Conservation (phyloP, 805 yeast genomes). For the Pichia occidentalis region DNA sequence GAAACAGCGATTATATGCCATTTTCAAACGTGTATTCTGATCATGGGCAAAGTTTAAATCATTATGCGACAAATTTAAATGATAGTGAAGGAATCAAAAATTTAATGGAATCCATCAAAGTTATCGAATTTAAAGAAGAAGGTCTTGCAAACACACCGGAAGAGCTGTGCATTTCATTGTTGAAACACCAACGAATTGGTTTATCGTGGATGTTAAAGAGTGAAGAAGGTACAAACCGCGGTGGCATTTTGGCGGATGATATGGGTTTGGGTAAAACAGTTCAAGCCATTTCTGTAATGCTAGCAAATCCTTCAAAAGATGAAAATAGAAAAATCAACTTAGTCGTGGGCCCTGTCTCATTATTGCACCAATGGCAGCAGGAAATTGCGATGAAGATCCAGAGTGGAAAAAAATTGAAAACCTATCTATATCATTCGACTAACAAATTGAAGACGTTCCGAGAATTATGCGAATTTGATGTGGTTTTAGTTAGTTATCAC, state of each 20-base stretch:
- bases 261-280: slow-evolving; percentile 81
- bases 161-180: slow-evolving; percentile 40
- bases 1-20: slow-evolving; percentile 3
- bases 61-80: slow-evolving; percentile 8
- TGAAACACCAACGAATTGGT: slow-evolving; percentile 75
- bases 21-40: slow-evolving; percentile 9
- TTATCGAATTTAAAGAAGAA: slow-evolving; percentile 42
- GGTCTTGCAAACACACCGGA: slow-evolving; percentile 61
- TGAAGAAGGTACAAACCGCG: slow-evolving; percentile 54
- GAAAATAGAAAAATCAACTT: slow-evolving; percentile 48
- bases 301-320: slow-evolving; percentile 34
- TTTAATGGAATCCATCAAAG: slow-evolving; percentile 37
- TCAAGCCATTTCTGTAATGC: slow-evolving; percentile 56
- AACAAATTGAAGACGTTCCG: slow-evolving; percentile 38
- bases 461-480: slow-evolving; percentile 53
- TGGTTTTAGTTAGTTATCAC: slow-evolving; percentile 73
- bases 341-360: slow-evolving; percentile 86
- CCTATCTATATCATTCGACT: slow-evolving; percentile 56
- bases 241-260: slow-evolving; percentile 75
- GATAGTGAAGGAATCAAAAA: slow-evolving; percentile 22
- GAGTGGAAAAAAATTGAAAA: slow-evolving; percentile 34
- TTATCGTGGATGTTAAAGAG: slow-evolving; percentile 70
- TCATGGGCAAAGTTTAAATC: slow-evolving; percentile 2
- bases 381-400: slow-evolving; percentile 65
- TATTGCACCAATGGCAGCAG: slow-evolving; percentile 78